Evolutionary conservation across 2,329 filamentous ascomycete species (phyloP).

Genomic region (Paraconiothyrium sp.): DNA sequence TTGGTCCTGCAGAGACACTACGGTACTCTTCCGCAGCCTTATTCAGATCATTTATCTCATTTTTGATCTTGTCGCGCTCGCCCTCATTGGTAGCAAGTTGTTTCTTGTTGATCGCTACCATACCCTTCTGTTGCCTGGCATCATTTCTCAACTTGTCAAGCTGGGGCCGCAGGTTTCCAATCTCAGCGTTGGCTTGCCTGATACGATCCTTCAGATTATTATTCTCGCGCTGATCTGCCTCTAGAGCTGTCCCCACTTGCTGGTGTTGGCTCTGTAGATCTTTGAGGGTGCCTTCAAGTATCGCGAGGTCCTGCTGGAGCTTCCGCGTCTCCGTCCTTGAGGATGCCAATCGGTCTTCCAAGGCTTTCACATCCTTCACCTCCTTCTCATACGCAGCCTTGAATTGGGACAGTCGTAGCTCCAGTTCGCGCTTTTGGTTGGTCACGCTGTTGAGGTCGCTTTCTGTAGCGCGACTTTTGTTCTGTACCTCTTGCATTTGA

Average conservation of each 20-base stretch:
- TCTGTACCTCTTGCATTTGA: slow-evolving; percentile 93
- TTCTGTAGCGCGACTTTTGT: slow-evolving; percentile 80
- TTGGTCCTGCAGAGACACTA: slow-evolving; percentile 39
- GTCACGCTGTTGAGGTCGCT: slow-evolving; percentile 82
- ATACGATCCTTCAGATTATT: slow-evolving; percentile 86
- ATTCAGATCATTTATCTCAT: slow-evolving; percentile 75
- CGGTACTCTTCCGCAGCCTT: slow-evolving; percentile 68
- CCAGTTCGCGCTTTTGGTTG: slow-evolving; percentile 91
- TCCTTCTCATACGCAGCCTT: slow-evolving; percentile 92
- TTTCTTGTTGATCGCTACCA: slow-evolving; percentile 99
- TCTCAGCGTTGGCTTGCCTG: slow-evolving; percentile 80
- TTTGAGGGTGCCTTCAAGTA: slow-evolving; percentile 81
- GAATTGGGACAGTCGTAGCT: slow-evolving; percentile 85
- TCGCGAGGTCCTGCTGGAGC: slow-evolving; percentile 82
- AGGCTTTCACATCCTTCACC: slow-evolving; percentile 80
- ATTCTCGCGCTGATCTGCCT: slow-evolving; percentile 91
- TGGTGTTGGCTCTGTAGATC: slow-evolving; percentile 86
- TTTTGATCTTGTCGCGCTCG: slow-evolving; percentile 87
- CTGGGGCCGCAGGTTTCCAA: slow-evolving; percentile 84
- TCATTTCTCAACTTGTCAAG: slow-evolving; percentile 94
- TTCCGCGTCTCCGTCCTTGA: slow-evolving; percentile 85
- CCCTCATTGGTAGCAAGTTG: slow-evolving; percentile 89
- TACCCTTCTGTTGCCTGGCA: slow-evolving; percentile 91
- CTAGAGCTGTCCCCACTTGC: slow-evolving; percentile 76
- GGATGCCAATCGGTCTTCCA: slow-evolving; percentile 82